Percentiles rank a stretch among this genome's conserved stretches.
These are phyloP conservation scores for Wallacemonas sp. DNA, from an alignment of 208 protist genomes.

Conservation along the genomic window DNA sequence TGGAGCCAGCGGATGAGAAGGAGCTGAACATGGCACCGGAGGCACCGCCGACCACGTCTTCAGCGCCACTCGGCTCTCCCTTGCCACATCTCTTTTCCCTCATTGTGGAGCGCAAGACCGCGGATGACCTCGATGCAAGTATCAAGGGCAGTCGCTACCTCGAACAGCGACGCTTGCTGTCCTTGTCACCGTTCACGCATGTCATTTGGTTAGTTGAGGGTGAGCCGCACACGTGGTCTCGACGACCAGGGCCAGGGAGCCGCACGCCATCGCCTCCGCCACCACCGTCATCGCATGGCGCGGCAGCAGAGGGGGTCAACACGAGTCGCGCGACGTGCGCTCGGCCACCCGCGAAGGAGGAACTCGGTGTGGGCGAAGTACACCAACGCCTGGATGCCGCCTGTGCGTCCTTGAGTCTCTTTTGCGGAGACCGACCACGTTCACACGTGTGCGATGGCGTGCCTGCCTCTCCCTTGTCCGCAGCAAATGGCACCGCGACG, in stretches of 20 bases:
- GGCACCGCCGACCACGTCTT: no score
- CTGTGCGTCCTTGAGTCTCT: conserved; percentile 39
- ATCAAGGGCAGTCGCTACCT: conserved; percentile 63
- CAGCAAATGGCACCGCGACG: no score
- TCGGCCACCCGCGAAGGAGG: neutral
- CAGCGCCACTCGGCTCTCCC: neutral
- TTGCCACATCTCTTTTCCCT: conserved; percentile 50
- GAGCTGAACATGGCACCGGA: no score
- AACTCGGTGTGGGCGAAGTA: conserved; percentile 2
- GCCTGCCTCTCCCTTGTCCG: no score
- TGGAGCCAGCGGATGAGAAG: no score
- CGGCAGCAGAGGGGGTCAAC: no score
- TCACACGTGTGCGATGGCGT: no score
- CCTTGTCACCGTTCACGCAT: conserved; percentile 40
- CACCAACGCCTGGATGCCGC: conserved; percentile 37
- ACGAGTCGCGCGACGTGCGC: no score
- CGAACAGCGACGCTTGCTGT: conserved; percentile 70
- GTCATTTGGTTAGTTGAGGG: conserved; percentile 83
- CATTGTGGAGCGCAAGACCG: conserved; percentile 83
- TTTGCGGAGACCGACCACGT: neutral
- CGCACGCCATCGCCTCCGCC: conserved; percentile 8
- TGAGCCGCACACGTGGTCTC: neutral
- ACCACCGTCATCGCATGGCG: neutral
- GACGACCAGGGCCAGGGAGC: no score
- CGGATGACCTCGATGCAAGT: conserved; percentile 67